Evolutionary conservation across 768 basidiomycete species (phyloP), one percentile per base, ranked within the genome.

Genomic region (Tylopilus cervinicoccineus): DNA sequence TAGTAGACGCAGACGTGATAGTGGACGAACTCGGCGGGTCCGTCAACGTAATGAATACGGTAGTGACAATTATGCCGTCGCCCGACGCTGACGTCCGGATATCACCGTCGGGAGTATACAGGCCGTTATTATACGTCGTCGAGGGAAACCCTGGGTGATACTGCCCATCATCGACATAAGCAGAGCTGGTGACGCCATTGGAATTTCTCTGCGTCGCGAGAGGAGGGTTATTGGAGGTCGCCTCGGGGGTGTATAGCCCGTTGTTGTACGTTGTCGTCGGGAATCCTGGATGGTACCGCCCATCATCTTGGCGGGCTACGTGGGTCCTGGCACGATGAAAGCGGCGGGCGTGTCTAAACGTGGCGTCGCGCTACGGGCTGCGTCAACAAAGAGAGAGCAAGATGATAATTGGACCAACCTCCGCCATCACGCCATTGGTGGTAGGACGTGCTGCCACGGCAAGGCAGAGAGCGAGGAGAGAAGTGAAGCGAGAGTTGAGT

Each of bases 401-500:
- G 10, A 34, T 2, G 17, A 40, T 0, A 13, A 31, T 20, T 17
- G 7, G 13, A 51, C 53, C 13, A 28, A 62, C 59, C 42, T 60
- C 50, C 12, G 36, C 28, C 32, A 41, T 20, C 10, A 38, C 22
- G 20, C 38, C 49, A n/a, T 45, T 40, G 22, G 49, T 39, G 19
- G 60, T 40, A 17, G 51, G 47, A 31, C 38, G 53, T 13, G 55
- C 53, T 27, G 54, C 50, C 28, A 52, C 61, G 33, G 51, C 51
- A 45, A 65, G 53, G 39, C 65, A 65, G 22, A 65, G 44, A 26
- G 63, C 53, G 41, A 65, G 63, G 11, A 65, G 63, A 32, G 55
- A n/a, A 19, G 58, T 13, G 64, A 65, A 67, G 50, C 53, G 65
- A 49, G 54, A 32, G 22, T 46, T 51, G 51, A 67, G 56, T 43